These are phyloP conservation scores for Naganishia sp. DNA, from an alignment of 1,284 basidiomycete genomes.

Conservation along the genomic window DNA sequence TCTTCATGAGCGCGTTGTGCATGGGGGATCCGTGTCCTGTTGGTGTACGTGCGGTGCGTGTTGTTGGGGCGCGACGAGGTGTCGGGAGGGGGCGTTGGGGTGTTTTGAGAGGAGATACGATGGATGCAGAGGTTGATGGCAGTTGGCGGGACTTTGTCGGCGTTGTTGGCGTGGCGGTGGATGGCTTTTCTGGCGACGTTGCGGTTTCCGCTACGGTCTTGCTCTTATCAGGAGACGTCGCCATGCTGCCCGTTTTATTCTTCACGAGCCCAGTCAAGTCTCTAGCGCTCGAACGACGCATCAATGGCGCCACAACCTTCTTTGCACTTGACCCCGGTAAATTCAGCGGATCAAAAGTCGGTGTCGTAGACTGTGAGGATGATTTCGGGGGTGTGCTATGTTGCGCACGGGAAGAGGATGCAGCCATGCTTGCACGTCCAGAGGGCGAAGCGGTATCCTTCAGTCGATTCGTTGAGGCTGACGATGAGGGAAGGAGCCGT, in stretches of 20 bases:
- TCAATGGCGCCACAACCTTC: not conserved
- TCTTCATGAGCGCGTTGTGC: conserved; percentile 25
- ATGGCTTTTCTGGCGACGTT: no score
- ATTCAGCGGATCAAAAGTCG: conserved; percentile 17
- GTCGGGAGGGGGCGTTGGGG: not conserved
- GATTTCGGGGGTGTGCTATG: not conserved
- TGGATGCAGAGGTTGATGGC: not conserved
- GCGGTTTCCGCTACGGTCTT: not conserved
- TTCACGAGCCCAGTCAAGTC: conserved; percentile 9
- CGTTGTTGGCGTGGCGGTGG: not conserved
- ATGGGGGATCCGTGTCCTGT: conserved; percentile 23
- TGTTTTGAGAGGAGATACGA: conserved; percentile 3
- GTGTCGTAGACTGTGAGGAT: no score
- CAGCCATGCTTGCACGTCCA: no score
- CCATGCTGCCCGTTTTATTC: not conserved
- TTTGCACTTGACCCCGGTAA: conserved; percentile 17
- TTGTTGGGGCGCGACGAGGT: not conserved
- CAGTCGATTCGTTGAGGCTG: not conserved
- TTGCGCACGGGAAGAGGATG: no score
- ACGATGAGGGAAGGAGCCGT: not conserved
- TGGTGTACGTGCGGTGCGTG: conserved; percentile 13
- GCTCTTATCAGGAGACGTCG: not conserved
- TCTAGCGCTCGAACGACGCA: not conserved
- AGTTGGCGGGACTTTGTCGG: not conserved
- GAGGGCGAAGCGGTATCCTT: no score